Evolutionary conservation across 139 green algal genomes (phyloP), one percentile per base, ranked within the genome.

Genomic region (Chloropicon primus): DNA sequence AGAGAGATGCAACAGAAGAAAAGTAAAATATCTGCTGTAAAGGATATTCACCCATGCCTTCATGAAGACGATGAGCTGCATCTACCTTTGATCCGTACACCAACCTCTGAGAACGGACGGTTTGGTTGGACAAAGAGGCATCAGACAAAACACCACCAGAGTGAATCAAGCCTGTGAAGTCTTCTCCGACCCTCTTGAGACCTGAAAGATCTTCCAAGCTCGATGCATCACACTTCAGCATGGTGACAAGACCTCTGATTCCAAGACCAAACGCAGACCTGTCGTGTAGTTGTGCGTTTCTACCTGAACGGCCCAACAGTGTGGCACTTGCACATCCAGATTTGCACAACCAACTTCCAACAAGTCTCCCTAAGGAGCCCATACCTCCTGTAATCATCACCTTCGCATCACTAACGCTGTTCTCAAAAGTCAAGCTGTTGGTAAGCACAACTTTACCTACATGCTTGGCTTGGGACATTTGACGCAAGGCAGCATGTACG

Each of bases 381-480:
- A 76, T 76, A 2, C 73, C 73, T 76, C 73, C 73, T 21, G 73
- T 76, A 27, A 62, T 62, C 41, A 62, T n/a, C 17, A 62, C 17
- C 41, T 62, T 62, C 5, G 5, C 41, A 62, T 62, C 41, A n/a
- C 41, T 5, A 17, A 62, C 41, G 17, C 41, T 17, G 17, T 62
- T 62, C 41, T 62, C 41, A 62, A 62, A 62, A 62, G 41, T 62
- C 5, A 62, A 17, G 41, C 41, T n/a, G 41, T 77, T 79, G 24
- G 53, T 80, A 3, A 89, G 85, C 25, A 96, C 91, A 26, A 96
- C 89, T 83, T 96, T 96, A 79, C 91, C 91, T 0, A 96, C 84
- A 53, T 96, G 90, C 0, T 88, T 80, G 2, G 91, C 91, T 82
- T 92, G 89, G 17, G 87, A 92, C 87, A 96, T 92, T 82, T 94